Percentiles rank a stretch among this genome's conserved stretches.
Evolutionary conservation across 208 protist genomes (phyloP).

Genomic region (Crithidia sp.): DNA sequence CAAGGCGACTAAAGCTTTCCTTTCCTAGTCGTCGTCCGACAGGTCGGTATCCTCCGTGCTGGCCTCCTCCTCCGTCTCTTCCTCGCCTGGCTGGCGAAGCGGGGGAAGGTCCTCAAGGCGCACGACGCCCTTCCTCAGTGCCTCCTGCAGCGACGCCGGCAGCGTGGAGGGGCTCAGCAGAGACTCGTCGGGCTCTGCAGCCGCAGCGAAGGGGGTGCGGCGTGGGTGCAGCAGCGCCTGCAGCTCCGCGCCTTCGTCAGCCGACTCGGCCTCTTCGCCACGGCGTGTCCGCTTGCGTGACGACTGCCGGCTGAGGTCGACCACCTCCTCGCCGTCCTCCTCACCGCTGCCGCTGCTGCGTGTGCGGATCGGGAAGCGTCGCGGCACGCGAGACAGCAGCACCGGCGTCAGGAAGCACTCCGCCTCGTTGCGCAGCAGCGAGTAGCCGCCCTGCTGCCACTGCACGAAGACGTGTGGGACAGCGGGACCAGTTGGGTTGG

Average conservation of each 20-base stretch:
- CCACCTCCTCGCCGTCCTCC: slow-evolving; percentile 8
- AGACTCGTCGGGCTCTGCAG: slow-evolving; percentile 13
- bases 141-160: slow-evolving; percentile 24
- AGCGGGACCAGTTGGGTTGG: neutral
- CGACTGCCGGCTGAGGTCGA: slow-evolving; percentile 21
- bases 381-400: slow-evolving; percentile 34
- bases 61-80: slow-evolving; percentile 1
- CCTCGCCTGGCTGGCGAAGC: slow-evolving; percentile 5
- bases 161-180: slow-evolving; percentile 28
- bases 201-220: neutral
- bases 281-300: neutral
- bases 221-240: slow-evolving; percentile 1
- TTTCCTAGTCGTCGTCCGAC: neutral
- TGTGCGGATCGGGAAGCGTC: slow-evolving; percentile 32
- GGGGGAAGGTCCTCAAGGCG: slow-evolving; percentile 30
- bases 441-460: slow-evolving; percentile 77
- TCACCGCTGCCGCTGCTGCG: slow-evolving; percentile 15
- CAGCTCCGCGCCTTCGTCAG: slow-evolving; percentile 9
- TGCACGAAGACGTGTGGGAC: slow-evolving; percentile 49
- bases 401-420: slow-evolving; percentile 56
- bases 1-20: too few species aligned
- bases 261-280: neutral
- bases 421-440: slow-evolving; percentile 50
- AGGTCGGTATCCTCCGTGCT: slow-evolving; percentile 5
- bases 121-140: slow-evolving; percentile 27